A percentile compares a stretch with the other conserved stretches of the same genome.
These are phyloP conservation scores for Pseudocercospora musae DNA, from an alignment of 2,329 filamentous ascomycete genomes.

Conservation along the genomic window DNA sequence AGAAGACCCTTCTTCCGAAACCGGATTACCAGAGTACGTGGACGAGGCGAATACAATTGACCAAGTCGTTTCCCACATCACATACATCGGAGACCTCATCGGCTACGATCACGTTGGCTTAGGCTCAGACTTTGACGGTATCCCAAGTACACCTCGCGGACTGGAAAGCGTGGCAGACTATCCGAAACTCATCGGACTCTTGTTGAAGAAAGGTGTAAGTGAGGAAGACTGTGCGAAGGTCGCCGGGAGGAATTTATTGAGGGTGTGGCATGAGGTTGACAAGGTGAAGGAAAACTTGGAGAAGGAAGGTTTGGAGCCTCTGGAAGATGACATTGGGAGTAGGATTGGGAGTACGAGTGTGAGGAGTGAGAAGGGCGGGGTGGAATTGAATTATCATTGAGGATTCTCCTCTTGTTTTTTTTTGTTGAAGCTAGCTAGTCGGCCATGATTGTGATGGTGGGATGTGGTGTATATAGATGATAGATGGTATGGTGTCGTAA, in stretches of 20 bases:
- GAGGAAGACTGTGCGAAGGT: conserved; percentile 72
- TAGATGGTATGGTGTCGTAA: not conserved
- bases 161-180: conserved; percentile 84
- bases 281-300: conserved; percentile 66
- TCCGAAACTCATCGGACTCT: conserved; percentile 71
- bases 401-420: too few species aligned
- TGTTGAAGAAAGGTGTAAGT: conserved; percentile 69
- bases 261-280: conserved; percentile 81
- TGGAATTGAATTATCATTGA: not conserved
- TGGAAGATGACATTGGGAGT: conserved; percentile 42
- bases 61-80: conserved; percentile 76
- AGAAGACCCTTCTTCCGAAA: conserved; percentile 47
- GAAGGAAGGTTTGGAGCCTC: conserved; percentile 38
- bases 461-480: not conserved
- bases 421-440: not conserved
- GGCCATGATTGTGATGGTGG: not conserved
- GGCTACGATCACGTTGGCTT: conserved; percentile 86
- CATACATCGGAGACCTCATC: conserved; percentile 75
- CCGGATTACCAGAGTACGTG: conserved; percentile 64
- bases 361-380: not conserved
- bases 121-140: conserved; percentile 87
- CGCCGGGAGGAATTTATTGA: conserved; percentile 73
- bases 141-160: conserved; percentile 62
- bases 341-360: conserved; percentile 9
- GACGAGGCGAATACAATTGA: conserved; percentile 67